Conservation (phyloP, 495 filamentous ascomycete species). For the Aspergillus coremiiformis region DNA sequence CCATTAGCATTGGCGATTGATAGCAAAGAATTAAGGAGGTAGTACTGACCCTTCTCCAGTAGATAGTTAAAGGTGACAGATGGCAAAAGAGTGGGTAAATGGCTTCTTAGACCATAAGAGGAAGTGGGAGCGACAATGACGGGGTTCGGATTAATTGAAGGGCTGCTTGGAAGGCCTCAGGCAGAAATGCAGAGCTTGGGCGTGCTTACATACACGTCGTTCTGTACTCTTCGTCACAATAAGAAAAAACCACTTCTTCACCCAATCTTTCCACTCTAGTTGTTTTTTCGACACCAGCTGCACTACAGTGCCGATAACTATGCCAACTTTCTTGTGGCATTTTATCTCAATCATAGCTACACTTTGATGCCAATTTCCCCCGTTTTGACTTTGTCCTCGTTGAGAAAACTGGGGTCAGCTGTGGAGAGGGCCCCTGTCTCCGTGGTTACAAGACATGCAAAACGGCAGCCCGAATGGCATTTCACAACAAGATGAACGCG, state of each 20-base stretch:
- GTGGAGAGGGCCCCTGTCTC: slow-evolving; percentile 43
- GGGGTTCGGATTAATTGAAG: slow-evolving; percentile 22
- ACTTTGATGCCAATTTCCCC: slow-evolving; percentile 57
- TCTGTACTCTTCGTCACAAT: slow-evolving; percentile 18
- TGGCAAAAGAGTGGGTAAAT: slow-evolving; percentile 12
- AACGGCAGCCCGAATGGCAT: slow-evolving; percentile 45
- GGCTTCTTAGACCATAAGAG: slow-evolving; percentile 17
- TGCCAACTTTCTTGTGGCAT: slow-evolving; percentile 53
- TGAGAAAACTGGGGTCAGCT: slow-evolving; percentile 59
- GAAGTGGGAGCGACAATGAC: slow-evolving; percentile 28
- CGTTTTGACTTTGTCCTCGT: slow-evolving; percentile 54
- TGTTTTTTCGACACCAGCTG: slow-evolving; percentile 33
- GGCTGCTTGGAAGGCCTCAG: slow-evolving; percentile 24
- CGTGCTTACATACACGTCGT: slow-evolving; percentile 28
- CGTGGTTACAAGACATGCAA: slow-evolving; percentile 51
- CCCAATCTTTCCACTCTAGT: slow-evolving; percentile 27
- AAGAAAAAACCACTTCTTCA: slow-evolving; percentile 42
- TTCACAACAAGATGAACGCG: slow-evolving; percentile 39
- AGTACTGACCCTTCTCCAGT: slow-evolving; percentile 27
- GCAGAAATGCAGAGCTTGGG: slow-evolving; percentile 12
- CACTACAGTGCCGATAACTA: slow-evolving; percentile 45
- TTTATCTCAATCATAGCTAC: slow-evolving; percentile 46
- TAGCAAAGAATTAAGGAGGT: background rate
- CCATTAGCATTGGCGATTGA: slow-evolving; percentile 12
- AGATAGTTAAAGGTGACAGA: slow-evolving; percentile 21